These are phyloP conservation scores for Schizophyllum amplum DNA, from an alignment of 1,284 basidiomycete species.

Conservation along the genomic window DNA sequence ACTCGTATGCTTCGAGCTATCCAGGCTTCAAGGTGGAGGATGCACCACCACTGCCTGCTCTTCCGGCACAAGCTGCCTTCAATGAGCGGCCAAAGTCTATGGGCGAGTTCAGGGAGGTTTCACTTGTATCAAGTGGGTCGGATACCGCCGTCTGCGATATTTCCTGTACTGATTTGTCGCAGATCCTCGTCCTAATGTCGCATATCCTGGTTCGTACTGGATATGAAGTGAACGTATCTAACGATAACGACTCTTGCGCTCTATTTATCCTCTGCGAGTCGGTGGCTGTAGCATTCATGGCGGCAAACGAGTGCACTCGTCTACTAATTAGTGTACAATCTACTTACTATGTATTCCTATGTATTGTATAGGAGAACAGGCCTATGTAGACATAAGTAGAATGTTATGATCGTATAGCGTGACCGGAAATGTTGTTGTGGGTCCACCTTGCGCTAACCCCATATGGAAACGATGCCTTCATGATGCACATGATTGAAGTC, in stretches of 20 bases:
- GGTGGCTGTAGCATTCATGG: neutral
- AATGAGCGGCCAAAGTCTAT: neutral
- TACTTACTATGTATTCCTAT: no score
- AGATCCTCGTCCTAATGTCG: neutral
- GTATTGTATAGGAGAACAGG: no score
- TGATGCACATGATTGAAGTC: no score
- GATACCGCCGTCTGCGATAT: neutral
- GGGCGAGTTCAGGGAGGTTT: neutral
- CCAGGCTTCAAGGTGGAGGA: neutral
- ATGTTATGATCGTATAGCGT: no score
- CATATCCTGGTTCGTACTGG: neutral
- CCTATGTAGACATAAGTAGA: no score
- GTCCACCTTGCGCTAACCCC: neutral
- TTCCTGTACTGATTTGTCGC: neutral
- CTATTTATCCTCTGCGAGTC: neutral
- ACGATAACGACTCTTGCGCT: neutral
- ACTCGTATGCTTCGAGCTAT: neutral
- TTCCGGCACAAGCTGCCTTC: neutral
- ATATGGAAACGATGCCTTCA: no score
- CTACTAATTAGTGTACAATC: no score
- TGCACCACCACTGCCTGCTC: neutral
- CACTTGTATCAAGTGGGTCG: neutral
- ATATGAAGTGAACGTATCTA: neutral
- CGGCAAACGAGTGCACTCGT: no score
- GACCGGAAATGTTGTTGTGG: no score